Evolutionary conservation across 306 rosid genomes (phyloP).

Genomic region (Casuarina equisetifolia): DNA sequence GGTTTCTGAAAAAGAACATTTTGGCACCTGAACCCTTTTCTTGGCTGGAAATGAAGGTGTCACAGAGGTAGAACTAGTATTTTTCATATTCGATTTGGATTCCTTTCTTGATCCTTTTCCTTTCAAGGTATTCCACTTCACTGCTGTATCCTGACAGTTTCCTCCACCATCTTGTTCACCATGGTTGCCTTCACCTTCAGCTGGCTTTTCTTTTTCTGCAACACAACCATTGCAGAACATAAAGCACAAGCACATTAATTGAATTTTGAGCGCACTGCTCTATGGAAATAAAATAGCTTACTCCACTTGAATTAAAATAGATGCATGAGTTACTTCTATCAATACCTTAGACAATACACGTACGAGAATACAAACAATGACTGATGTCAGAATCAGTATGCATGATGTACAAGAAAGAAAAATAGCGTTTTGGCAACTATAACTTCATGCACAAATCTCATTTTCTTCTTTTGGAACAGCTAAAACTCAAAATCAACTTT

Average conservation of each 20-base stretch:
- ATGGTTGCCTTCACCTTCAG: slow-evolving; percentile 29
- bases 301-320: neutral
- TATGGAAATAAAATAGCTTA: neutral
- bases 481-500: neutral
- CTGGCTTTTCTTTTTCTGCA: slow-evolving; percentile 49
- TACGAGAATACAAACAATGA: neutral
- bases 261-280: neutral
- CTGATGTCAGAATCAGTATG: neutral
- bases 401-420: neutral
- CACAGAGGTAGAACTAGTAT: slow-evolving; percentile 32
- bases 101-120: slow-evolving; percentile 35
- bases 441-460: neutral
- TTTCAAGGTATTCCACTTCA: slow-evolving; percentile 23
- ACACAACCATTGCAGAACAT: neutral
- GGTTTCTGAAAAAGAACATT: slow-evolving; percentile 56
- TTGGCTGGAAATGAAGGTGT: slow-evolving; percentile 84
- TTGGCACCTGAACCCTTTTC: slow-evolving; percentile 95
- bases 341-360: neutral
- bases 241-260: neutral
- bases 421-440: neutral
- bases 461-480: neutral
- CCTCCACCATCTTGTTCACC: slow-evolving; percentile 27
- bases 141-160: slow-evolving; percentile 20
- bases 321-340: neutral
- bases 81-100: slow-evolving; percentile 22